Percentiles rank a stretch among this genome's conserved stretches.
Conservation (phyloP, 768 basidiomycete genomes). For the Auricularia auricula-judae region DNA sequence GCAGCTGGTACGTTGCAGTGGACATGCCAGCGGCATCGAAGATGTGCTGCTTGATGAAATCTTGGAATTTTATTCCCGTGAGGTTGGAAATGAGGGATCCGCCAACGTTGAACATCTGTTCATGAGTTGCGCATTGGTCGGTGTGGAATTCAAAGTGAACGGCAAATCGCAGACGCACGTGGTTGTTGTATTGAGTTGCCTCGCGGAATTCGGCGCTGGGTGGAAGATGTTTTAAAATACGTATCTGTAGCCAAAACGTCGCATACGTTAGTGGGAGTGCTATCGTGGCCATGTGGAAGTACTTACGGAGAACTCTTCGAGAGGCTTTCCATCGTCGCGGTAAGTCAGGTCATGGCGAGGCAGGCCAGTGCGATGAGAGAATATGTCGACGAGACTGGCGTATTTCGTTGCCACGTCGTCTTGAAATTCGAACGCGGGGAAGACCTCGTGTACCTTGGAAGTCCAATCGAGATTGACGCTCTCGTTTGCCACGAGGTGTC, state of each 20-base stretch:
- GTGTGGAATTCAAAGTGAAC: not conserved
- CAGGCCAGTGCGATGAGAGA: not conserved
- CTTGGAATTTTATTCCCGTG: not conserved
- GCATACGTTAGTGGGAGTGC: not conserved
- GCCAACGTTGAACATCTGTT: not conserved
- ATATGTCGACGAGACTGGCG: not conserved
- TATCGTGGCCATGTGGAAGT: too few relatives aligned
- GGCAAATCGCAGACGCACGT: not conserved
- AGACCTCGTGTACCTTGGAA: not conserved
- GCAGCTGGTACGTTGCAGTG: not conserved
- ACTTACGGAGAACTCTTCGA: not conserved
- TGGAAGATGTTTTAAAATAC: not conserved
- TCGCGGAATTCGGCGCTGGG: not conserved
- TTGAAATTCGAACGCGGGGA: not conserved
- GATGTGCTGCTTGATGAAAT: not conserved
- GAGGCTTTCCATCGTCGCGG: not conserved
- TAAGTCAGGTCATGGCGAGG: not conserved
- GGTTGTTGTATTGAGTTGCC: not conserved
- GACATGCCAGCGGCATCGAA: not conserved
- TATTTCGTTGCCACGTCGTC: not conserved
- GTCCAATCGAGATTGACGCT: not conserved
- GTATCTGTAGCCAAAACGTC: not conserved
- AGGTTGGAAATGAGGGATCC: not conserved
- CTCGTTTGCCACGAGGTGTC: not conserved
- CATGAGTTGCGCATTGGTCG: not conserved